Evolutionary conservation across 2,329 filamentous ascomycete genomes (phyloP).

Genomic region (Hymenoscyphus linearis): DNA sequence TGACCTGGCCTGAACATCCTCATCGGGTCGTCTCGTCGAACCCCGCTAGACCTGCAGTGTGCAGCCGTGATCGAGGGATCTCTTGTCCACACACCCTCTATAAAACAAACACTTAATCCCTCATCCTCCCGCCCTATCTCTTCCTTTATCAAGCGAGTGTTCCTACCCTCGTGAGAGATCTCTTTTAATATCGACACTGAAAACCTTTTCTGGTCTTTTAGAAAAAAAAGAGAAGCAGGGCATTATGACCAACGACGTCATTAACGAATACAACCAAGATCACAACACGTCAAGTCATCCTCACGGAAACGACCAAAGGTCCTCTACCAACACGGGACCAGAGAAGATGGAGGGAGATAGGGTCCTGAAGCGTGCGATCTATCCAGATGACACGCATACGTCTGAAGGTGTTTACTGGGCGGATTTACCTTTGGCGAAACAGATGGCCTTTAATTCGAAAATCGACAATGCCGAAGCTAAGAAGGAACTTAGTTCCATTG

Average conservation of each 20-base stretch:
- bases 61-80: no score
- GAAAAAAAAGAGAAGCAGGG: not conserved
- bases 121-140: not conserved
- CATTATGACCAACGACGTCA: constrained; percentile 20
- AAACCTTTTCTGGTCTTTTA: no score
- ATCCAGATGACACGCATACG: constrained; percentile 84
- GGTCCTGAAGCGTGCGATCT: constrained; percentile 73
- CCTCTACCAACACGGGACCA: constrained; percentile 13
- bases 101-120: not conserved
- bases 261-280: constrained; percentile 24
- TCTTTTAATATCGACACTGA: not conserved
- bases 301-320: constrained; percentile 29
- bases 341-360: constrained; percentile 41
- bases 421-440: constrained; percentile 67
- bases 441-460: constrained; percentile 67
- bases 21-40: not conserved
- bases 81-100: not conserved
- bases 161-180: not conserved
- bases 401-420: constrained; percentile 87
- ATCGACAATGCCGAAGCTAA: constrained; percentile 67
- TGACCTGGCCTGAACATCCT: no score
- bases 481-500: constrained; percentile 62
- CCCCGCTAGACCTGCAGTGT: not conserved
- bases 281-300: constrained; percentile 28
- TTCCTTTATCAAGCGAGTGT: not conserved